Conservation (phyloP, 1,284 basidiomycete genomes). For the Ganoderma resinaceum region DNA sequence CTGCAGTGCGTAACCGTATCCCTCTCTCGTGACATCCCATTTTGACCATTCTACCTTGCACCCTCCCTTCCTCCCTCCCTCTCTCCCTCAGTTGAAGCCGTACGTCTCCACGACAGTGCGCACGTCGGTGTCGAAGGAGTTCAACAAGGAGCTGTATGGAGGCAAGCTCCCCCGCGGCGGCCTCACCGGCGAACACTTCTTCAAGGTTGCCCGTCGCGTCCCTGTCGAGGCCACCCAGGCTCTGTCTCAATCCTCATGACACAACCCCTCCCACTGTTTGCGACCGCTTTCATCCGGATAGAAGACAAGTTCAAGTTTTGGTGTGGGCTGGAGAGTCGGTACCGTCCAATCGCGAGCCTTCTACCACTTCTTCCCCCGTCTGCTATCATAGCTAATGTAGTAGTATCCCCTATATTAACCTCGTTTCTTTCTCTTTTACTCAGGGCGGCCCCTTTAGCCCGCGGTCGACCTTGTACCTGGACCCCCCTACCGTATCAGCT, state of each 20-base stretch:
- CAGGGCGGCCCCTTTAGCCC: background rate
- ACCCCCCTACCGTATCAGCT: too few species aligned
- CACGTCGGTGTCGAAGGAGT: conserved; percentile 34
- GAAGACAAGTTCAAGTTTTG: background rate
- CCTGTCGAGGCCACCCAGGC: background rate
- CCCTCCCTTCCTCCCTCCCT: background rate
- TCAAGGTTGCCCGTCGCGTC: conserved; percentile 31
- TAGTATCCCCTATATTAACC: background rate
- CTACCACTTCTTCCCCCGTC: too few species aligned
- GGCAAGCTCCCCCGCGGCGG: conserved; percentile 45
- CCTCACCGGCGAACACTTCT: conserved; percentile 40
- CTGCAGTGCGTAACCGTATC: conserved; percentile 56
- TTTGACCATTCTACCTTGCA: conserved; percentile 4
- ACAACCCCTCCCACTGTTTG: background rate
- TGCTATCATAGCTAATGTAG: background rate
- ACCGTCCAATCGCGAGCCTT: background rate
- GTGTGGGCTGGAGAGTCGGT: background rate
- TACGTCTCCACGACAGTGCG: conserved; percentile 42
- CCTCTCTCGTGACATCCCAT: background rate
- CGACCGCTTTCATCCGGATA: background rate
- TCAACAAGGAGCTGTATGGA: conserved; percentile 42
- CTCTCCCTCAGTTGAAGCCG: conserved; percentile 40
- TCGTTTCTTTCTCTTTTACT: background rate
- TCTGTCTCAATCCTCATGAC: background rate
- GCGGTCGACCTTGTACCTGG: background rate